Evolutionary conservation across 768 basidiomycete genomes (phyloP).

Genomic region (Galerina marginata): DNA sequence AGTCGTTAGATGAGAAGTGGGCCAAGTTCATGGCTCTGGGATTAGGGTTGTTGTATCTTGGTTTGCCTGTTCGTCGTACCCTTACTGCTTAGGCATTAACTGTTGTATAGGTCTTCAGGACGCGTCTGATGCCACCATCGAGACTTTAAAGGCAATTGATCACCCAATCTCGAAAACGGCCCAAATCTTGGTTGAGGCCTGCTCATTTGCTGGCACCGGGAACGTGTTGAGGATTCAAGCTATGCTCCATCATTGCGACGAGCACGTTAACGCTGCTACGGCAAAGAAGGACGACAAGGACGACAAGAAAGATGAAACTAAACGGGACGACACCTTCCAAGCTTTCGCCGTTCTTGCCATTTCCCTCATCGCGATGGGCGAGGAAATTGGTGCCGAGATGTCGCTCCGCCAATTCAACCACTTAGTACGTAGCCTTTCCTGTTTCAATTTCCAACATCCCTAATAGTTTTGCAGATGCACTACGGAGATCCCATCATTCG

Average conservation of each 20-base stretch:
- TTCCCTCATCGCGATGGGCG: constrained; percentile 95
- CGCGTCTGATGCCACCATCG: constrained; percentile 90
- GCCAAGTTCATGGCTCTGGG: constrained; percentile 89
- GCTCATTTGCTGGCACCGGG: constrained; percentile 93
- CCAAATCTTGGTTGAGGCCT: constrained; percentile 90
- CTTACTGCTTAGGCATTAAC: neutral
- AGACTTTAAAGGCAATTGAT: constrained; percentile 91
- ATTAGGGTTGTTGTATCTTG: constrained; percentile 88
- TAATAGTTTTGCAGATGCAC: constrained; percentile 78
- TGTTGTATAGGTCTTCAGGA: constrained; percentile 79
- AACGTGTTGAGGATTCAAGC: constrained; percentile 93
- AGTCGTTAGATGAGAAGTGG: constrained; percentile 91
- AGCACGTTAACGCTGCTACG: constrained; percentile 73
- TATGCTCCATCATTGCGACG: constrained; percentile 92
- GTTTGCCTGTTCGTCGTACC: constrained; percentile 45
- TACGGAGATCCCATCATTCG: constrained; percentile 95
- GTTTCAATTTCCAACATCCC: neutral
- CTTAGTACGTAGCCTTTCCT: constrained; percentile 60
- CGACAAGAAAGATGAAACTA: constrained; percentile 54
- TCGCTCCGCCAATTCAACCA: constrained; percentile 97
- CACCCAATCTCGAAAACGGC: constrained; percentile 92
- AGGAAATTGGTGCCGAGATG: constrained; percentile 98
- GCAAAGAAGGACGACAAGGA: constrained; percentile 57
- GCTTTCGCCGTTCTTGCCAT: constrained; percentile 94
- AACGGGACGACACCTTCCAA: constrained; percentile 85